phyloP scores from a whole-genome alignment of 2,329 filamentous ascomycete genomes.

The Sporothrix schenckii region DNA sequence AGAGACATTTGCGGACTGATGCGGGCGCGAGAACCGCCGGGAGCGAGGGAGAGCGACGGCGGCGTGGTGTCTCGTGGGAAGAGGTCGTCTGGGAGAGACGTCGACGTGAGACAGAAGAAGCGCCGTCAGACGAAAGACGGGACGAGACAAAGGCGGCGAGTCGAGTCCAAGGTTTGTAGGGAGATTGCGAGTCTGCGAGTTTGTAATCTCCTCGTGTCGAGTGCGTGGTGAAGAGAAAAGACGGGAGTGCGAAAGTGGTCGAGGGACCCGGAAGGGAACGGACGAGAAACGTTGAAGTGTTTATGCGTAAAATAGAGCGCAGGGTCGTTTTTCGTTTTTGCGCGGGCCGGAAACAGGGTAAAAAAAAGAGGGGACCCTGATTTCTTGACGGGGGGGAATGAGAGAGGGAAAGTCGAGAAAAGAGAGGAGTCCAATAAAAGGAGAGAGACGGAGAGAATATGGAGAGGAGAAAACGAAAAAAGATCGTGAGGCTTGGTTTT shows the following conservation, averaged over 20 bases:
- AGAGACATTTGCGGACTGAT: conserved; percentile 30
- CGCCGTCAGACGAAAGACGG: not conserved
- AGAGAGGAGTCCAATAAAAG: not conserved
- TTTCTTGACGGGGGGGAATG: not conserved
- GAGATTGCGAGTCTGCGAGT: not conserved
- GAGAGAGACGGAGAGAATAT: not conserved
- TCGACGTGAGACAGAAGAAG: not conserved
- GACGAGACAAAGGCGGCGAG: not conserved
- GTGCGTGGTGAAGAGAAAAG: conserved; percentile 6
- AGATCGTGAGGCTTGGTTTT: conserved; percentile 13
- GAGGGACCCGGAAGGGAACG: conserved; percentile 27
- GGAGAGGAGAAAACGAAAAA: not conserved
- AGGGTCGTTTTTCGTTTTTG: conserved; percentile 3
- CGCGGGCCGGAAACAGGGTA: conserved; percentile 3
- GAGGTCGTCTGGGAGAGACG: not conserved
- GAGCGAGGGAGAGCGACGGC: not conserved
- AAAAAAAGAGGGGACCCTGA: conserved; percentile 18
- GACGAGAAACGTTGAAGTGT: conserved; percentile 10
- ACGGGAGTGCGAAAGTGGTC: conserved; percentile 26
- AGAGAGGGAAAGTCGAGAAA: not conserved
- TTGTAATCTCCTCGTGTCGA: no score
- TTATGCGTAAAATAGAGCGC: conserved; percentile 9
- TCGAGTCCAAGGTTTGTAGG: no score
- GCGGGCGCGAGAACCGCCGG: not conserved
- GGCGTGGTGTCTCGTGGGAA: not conserved